Evolutionary conservation across 352 stramenopile species (phyloP).

Genomic region (Peronospora tabacina): DNA sequence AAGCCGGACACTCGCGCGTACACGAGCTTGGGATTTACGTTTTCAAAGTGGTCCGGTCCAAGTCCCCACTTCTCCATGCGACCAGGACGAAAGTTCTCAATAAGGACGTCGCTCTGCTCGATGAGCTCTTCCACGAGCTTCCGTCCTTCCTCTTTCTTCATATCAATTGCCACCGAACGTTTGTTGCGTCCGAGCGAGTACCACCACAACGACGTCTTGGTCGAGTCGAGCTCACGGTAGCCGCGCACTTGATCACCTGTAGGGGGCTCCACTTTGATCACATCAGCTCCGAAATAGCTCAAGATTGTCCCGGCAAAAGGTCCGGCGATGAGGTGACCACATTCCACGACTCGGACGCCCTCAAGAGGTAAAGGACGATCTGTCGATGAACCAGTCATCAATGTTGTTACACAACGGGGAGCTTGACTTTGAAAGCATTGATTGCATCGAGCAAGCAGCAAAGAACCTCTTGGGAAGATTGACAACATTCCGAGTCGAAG

Average conservation of each 20-base stretch:
- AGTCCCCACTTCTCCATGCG: constrained; percentile 86
- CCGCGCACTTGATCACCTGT: constrained; percentile 77
- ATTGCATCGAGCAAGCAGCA: constrained; percentile 9
- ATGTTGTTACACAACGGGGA: constrained; percentile 32
- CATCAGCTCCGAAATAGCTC: constrained; percentile 85
- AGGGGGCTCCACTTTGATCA: constrained; percentile 87
- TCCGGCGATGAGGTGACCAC: constrained; percentile 71
- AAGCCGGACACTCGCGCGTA: constrained; percentile 82
- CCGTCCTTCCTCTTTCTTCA: constrained; percentile 58
- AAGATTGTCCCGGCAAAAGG: constrained; percentile 80
- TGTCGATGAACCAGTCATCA: constrained; percentile 15
- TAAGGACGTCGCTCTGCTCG: constrained; percentile 70
- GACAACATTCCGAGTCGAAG: background rate
- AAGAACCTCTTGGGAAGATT: constrained; percentile 4
- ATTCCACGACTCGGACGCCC: constrained; percentile 70
- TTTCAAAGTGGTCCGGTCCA: constrained; percentile 62
- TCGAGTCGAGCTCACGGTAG: constrained; percentile 66
- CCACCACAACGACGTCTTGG: constrained; percentile 82
- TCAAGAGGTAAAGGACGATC: constrained; percentile 44
- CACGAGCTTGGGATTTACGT: constrained; percentile 70
- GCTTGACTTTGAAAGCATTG: constrained; percentile 1
- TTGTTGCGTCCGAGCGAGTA: constrained; percentile 87
- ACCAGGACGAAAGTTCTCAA: constrained; percentile 85
- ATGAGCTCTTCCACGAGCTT: constrained; percentile 67
- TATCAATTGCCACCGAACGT: constrained; percentile 74